Conservation (phyloP, 2,329 filamentous ascomycete species). For the Didymella arachidicola region DNA sequence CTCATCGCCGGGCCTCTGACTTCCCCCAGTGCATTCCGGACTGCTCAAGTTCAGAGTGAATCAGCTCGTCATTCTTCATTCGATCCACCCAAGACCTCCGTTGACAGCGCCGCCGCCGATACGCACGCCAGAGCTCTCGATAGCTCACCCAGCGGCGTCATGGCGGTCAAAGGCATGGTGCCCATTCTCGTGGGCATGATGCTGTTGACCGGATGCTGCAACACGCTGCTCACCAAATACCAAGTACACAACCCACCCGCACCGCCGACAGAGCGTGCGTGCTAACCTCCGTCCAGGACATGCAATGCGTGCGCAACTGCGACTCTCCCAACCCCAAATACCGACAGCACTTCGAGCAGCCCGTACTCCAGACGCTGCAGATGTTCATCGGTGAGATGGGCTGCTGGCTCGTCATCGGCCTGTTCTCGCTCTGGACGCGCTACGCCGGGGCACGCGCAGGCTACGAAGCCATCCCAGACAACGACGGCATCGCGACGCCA, state of each 20-base stretch:
- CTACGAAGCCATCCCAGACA: constrained; percentile 70
- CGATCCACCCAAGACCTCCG: not conserved
- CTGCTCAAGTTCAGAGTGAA: not conserved
- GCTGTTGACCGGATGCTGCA: constrained; percentile 94
- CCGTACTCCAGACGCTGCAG: constrained; percentile 92
- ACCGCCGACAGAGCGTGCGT: not conserved
- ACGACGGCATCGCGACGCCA: constrained; percentile 40
- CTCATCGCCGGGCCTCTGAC: not conserved
- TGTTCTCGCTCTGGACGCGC: constrained; percentile 71
- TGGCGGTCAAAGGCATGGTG: constrained; percentile 76
- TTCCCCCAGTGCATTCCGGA: not conserved
- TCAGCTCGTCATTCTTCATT: constrained; percentile 2
- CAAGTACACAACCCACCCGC: constrained; percentile 65
- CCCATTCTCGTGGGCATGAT: constrained; percentile 94
- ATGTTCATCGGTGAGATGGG: constrained; percentile 98
- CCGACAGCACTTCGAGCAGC: constrained; percentile 84
- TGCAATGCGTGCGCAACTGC: constrained; percentile 95
- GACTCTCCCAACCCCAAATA: constrained; percentile 71
- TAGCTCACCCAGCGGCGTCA: constrained; percentile 49
- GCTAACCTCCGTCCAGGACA: constrained; percentile 68
- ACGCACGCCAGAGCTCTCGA: constrained; percentile 15
- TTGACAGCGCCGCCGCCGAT: constrained; percentile 1
- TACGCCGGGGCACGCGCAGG: constrained; percentile 60
- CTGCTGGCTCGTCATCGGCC: constrained; percentile 88
- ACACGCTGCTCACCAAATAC: constrained; percentile 95